Evolutionary conservation across 352 stramenopile genomes (phyloP).

Genomic region (Phytophthora chlamydospora): DNA sequence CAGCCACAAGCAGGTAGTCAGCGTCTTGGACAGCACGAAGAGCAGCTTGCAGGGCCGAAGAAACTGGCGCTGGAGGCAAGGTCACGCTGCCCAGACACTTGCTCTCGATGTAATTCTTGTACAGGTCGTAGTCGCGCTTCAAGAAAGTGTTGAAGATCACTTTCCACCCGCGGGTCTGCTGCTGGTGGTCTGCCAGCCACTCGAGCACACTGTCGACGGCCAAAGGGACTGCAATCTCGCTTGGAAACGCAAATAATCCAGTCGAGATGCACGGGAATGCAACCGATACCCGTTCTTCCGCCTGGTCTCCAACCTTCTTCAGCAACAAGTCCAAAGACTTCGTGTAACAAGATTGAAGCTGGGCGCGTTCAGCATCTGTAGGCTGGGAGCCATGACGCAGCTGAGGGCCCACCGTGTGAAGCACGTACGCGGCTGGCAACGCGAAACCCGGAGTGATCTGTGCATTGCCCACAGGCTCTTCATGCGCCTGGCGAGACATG

Average conservation of each 20-base stretch:
- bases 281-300: slow-evolving; percentile 34
- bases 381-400: slow-evolving; percentile 37
- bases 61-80: slow-evolving; percentile 11
- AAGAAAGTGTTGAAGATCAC: slow-evolving; percentile 82
- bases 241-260: slow-evolving; percentile 70
- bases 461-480: slow-evolving; percentile 49
- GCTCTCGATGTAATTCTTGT: slow-evolving; percentile 43
- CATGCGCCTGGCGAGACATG: slow-evolving; percentile 42
- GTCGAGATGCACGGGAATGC: slow-evolving; percentile 77
- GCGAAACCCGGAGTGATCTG: slow-evolving; percentile 68
- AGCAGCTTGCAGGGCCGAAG: slow-evolving; percentile 27
- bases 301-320: slow-evolving; percentile 24
- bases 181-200: slow-evolving; percentile 52
- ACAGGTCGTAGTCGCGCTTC: slow-evolving; percentile 59
- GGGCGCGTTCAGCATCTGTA: slow-evolving; percentile 28
- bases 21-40: slow-evolving; percentile 29
- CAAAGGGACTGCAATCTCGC: slow-evolving; percentile 52
- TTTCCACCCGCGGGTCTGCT: slow-evolving; percentile 42
- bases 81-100: slow-evolving; percentile 23
- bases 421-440: slow-evolving; percentile 54
- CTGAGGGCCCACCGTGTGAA: slow-evolving; percentile 72
- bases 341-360: slow-evolving; percentile 59
- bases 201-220: slow-evolving; percentile 51
- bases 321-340: slow-evolving; percentile 54
- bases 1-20: slow-evolving; percentile 40